These are phyloP conservation scores for Aegilops umbellulata DNA, from an alignment of 176 grass and related monocot species.

Conservation along the genomic window DNA sequence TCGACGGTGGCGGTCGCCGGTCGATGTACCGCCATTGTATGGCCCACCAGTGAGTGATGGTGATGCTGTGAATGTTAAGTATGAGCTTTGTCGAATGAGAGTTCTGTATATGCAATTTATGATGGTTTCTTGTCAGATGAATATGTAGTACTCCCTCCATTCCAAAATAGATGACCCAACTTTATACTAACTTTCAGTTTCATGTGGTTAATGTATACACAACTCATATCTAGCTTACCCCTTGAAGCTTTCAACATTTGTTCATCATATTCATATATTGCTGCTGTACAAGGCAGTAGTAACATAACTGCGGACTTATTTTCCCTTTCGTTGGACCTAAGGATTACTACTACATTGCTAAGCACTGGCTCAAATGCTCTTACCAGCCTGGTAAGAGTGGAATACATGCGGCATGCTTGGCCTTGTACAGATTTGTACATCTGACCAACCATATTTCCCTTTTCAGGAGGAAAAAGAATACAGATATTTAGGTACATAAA, in stretches of 20 bases:
- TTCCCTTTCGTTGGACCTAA: constrained; percentile 7
- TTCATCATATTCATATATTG: not conserved
- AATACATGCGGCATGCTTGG: constrained; percentile 49
- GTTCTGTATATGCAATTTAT: not conserved
- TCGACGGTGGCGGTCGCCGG: not conserved
- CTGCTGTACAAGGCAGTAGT: constrained; percentile 17
- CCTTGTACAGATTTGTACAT: constrained; percentile 59
- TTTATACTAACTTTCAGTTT: no score
- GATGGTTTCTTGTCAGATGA: not conserved
- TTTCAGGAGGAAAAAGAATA: constrained; percentile 25
- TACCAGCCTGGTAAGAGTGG: constrained; percentile 19
- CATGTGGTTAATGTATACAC: not conserved
- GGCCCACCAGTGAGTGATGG: not conserved
- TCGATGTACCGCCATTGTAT: not conserved
- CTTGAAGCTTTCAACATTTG: constrained; percentile 8
- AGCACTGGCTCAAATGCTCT: constrained; percentile 33
- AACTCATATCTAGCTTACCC: not conserved
- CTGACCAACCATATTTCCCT: constrained; percentile 35
- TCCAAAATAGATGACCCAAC: no score
- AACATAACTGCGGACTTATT: not conserved
- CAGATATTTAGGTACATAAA: constrained; percentile 23
- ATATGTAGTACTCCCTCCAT: no score
- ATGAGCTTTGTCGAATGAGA: not conserved
- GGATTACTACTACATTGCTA: not conserved
- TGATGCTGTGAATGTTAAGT: not conserved